Evolutionary conservation across 2,329 filamentous ascomycete genomes (phyloP), one percentile per base, ranked within the genome.

Genomic region (Fusarium sp.): DNA sequence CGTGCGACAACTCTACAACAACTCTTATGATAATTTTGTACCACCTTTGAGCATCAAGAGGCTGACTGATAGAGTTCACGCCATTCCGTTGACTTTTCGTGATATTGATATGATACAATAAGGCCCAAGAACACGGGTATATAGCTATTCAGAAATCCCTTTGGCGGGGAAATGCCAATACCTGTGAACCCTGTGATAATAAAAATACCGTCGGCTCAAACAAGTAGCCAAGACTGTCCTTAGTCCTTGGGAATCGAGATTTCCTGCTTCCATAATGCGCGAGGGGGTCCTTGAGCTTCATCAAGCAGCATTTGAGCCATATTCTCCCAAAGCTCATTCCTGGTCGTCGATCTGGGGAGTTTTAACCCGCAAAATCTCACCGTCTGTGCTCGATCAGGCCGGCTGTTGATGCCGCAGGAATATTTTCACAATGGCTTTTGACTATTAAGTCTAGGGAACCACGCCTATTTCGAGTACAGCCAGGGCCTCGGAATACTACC

Each of bases 321-420:
- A 2, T 6, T 18, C 22, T 18, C 22, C 17, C 22, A 3, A 44
- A 12, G 15, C 22, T 44, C 42, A 14, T 3, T 14, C 7, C 7
- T 45, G 18, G 14, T 20, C 10, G 5, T 18, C 8, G 3, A 27
- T 7, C 8, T 7, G 3, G 13, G 8, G 20, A 20, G 7, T 20
- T 10, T 44, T 12, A 4, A 27, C 18, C 5, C 7, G 18, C 12
- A 7, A 14, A 5, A 20, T 12, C 17, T 20, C 5, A 5, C 12
- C 3, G 8, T 20, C 12, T 20, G 25, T 14, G 17, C 10, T 10
- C 18, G 7, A 27, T 46, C 12, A 46, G 12, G 17, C 4, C 3
- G 10, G 3, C 14, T 12, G 1, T 8, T 7, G 1, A 17, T n/a
- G 1, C 2, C 6, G 6, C 7, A 10, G 17, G 17, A 45, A 7